phyloP scores from a whole-genome alignment of 2,329 filamentous ascomycete species.

The Immersiporthe knoxdaviesiana region DNA sequence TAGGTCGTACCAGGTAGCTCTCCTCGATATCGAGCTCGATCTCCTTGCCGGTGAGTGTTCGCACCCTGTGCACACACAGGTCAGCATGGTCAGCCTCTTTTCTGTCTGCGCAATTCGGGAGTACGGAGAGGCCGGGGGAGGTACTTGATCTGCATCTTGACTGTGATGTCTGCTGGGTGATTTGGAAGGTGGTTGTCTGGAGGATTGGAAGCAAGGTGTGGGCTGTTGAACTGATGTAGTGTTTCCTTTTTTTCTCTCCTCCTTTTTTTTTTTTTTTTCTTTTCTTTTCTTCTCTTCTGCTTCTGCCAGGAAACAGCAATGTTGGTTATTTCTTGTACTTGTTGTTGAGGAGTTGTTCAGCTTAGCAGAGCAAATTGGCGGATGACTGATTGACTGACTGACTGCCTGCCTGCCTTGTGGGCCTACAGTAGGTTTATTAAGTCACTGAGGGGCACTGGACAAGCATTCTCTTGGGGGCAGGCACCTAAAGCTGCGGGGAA shows the following conservation, averaged over 20 bases:
- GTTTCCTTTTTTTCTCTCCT: no score
- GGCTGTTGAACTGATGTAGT: no score
- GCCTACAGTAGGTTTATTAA: constrained; percentile 10
- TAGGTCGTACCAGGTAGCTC: constrained; percentile 76
- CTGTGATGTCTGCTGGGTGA: constrained; percentile 18
- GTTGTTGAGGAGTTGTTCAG: background rate
- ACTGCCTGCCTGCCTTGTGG: background rate
- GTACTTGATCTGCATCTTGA: constrained; percentile 58
- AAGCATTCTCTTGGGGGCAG: constrained; percentile 2
- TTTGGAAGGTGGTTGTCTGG: constrained; percentile 20
- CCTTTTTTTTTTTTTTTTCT: no score
- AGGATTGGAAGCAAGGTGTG: background rate
- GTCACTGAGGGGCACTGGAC: constrained; percentile 26
- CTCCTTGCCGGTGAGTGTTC: constrained; percentile 97
- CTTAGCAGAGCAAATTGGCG: constrained; percentile 33
- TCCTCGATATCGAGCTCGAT: constrained; percentile 97
- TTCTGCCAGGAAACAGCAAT: background rate
- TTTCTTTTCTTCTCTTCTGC: background rate
- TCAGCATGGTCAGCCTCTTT: constrained; percentile 8
- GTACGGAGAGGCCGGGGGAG: constrained; percentile 12
- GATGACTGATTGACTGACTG: background rate
- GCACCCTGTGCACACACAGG: constrained; percentile 65
- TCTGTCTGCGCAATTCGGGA: background rate
- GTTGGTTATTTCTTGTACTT: background rate
- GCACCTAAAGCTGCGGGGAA: background rate